Conservation (phyloP, 2,329 filamentous ascomycete genomes). For the Hymenoscyphus occultus region DNA sequence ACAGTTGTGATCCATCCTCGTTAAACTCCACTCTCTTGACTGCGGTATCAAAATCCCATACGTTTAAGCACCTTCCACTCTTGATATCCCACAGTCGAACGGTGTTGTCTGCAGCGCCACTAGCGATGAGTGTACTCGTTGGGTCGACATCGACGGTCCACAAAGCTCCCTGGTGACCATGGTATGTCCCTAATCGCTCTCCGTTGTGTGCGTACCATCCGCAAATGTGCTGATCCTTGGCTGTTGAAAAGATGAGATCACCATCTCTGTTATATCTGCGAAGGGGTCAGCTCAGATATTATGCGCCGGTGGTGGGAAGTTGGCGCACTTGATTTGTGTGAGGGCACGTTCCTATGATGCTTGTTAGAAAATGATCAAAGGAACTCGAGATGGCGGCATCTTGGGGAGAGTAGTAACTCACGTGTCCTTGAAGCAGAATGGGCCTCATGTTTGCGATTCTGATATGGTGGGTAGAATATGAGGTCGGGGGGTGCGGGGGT, state of each 20-base stretch:
- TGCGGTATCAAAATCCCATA: constrained; percentile 95
- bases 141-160: constrained; percentile 98
- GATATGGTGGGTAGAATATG: not conserved
- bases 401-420: constrained; percentile 40
- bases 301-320: constrained; percentile 13
- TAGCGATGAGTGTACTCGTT: constrained; percentile 85
- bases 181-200: constrained; percentile 94
- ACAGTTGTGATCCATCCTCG: constrained; percentile 83
- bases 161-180: constrained; percentile 94
- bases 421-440: constrained; percentile 92
- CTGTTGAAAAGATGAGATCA: constrained; percentile 92
- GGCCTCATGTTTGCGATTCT: constrained; percentile 75
- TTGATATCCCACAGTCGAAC: constrained; percentile 96
- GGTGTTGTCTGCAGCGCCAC: constrained; percentile 96
- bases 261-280: constrained; percentile 85
- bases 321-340: constrained; percentile 80
- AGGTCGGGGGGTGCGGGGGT: constrained; percentile 5
- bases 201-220: constrained; percentile 97
- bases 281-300: constrained; percentile 23
- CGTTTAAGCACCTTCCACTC: constrained; percentile 89
- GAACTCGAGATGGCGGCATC: not conserved
- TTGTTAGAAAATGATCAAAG: constrained; percentile 28
- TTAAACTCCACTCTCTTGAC: constrained; percentile 98
- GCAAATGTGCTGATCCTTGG: constrained; percentile 96
- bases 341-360: constrained; percentile 73